phyloP scores from a whole-genome alignment of 2,329 filamentous ascomycete genomes.

The Fusarium robinianum region DNA sequence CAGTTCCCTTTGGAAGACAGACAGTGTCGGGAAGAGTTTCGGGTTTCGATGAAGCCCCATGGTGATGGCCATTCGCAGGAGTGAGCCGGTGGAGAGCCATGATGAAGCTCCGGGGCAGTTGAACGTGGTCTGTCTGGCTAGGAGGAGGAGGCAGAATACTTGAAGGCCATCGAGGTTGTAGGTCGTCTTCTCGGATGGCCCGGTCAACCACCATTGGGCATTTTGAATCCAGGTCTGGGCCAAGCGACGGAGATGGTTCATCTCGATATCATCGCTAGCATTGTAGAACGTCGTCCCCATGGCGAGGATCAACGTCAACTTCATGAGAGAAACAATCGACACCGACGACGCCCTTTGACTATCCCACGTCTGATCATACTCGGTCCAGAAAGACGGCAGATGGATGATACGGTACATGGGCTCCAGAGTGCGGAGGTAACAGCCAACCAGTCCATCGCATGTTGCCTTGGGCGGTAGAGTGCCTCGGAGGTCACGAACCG shows the following conservation, averaged over 20 bases:
- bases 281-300: conserved; percentile 32
- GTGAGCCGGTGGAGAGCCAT: conserved; percentile 33
- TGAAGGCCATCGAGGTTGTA: conserved; percentile 34
- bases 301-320: conserved; percentile 28
- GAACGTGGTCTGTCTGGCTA: conserved; percentile 34
- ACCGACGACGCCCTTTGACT: conserved; percentile 1
- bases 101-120: conserved; percentile 34
- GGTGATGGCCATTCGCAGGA: conserved; percentile 33
- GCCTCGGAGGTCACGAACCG: conserved; percentile 21
- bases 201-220: conserved; percentile 36
- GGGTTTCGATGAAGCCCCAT: conserved; percentile 36
- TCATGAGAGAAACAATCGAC: conserved; percentile 28
- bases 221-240: conserved; percentile 36
- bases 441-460: conserved; percentile 29
- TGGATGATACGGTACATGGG: conserved; percentile 35
- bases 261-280: conserved; percentile 19
- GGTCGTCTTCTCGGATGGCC: conserved; percentile 32
- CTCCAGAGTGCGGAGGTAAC: conserved; percentile 35
- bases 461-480: conserved; percentile 25
- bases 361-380: conserved; percentile 31
- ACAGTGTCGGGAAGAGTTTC: conserved; percentile 25
- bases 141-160: conserved; percentile 31
- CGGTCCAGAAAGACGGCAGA: conserved; percentile 30
- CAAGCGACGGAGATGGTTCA: conserved; percentile 18
- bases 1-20: conserved; percentile 28